A percentile compares a stretch with the other conserved stretches of the same genome.
phyloP scores from a whole-genome alignment of 2,329 filamentous ascomycete species.

The Xylariales sp. region DNA sequence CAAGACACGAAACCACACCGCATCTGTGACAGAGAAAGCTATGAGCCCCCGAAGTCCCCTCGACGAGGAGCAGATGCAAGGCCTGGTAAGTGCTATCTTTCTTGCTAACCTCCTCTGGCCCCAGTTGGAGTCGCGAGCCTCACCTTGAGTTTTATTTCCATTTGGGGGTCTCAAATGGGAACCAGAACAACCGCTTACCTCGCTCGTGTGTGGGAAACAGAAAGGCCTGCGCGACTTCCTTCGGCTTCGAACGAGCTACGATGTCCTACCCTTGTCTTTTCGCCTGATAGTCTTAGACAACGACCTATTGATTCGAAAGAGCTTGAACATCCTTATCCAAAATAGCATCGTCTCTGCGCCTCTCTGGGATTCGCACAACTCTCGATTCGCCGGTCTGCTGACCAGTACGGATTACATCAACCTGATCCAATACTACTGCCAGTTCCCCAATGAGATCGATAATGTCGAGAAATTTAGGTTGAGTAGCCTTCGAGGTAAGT shows the following conservation, averaged over 20 bases:
- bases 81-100: conserved; percentile 56
- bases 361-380: conserved; percentile 91
- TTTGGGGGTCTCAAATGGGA: too few species aligned
- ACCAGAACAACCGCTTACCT: too few species aligned
- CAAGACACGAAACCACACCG: conserved; percentile 33
- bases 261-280: conserved; percentile 93
- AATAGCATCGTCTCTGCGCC: conserved; percentile 98
- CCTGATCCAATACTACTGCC: conserved; percentile 98
- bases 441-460: conserved; percentile 84
- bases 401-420: conserved; percentile 98
- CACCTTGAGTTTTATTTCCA: too few species aligned
- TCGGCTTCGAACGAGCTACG: conserved; percentile 93
- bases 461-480: conserved; percentile 92
- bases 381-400: conserved; percentile 87
- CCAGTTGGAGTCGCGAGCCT: too few species aligned
- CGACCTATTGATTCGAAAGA: conserved; percentile 93
- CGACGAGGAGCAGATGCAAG: conserved; percentile 74
- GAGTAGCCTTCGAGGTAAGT: conserved; percentile 78
- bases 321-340: conserved; percentile 88
- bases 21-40: conserved; percentile 37
- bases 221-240: conserved; percentile 92
- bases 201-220: too few species aligned
- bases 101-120: conserved; percentile 9
- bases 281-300: conserved; percentile 95
- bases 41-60: conserved; percentile 45